A percentile compares a stretch with the other conserved stretches of the same genome.
Evolutionary conservation across 192 early-diverging fungal species (phyloP).

Genomic region (Gonapodya prolifera): DNA sequence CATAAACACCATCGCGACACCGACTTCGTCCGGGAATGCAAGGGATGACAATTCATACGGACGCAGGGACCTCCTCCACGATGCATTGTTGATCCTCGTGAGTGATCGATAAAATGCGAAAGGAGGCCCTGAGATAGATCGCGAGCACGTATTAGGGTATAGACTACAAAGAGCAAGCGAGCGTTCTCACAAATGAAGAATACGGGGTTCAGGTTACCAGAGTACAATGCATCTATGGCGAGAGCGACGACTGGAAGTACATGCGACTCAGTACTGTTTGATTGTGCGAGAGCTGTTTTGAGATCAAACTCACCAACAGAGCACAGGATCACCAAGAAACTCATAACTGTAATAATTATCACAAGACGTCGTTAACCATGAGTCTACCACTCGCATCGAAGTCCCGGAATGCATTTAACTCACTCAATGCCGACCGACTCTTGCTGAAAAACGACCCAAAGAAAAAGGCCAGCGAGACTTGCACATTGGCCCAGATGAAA

Average conservation of each 20-base stretch:
- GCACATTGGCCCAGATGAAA: constrained; percentile 51
- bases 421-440: constrained; percentile 35
- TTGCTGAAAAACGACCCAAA: constrained; percentile 46
- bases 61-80: neutral
- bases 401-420: constrained; percentile 2
- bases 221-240: constrained; percentile 29
- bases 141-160: too few relatives aligned
- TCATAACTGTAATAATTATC: constrained; percentile 21
- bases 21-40: constrained; percentile 30
- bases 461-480: constrained; percentile 53
- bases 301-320: constrained; percentile 30
- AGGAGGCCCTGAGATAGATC: constrained; percentile 42
- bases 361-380: neutral
- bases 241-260: constrained; percentile 32
- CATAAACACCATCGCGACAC: constrained; percentile 37
- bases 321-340: constrained; percentile 52
- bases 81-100: constrained; percentile 27
- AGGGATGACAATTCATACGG: neutral
- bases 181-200: constrained; percentile 44
- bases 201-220: constrained; percentile 14
- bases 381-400: constrained; percentile 6
- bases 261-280: neutral
- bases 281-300: neutral
- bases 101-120: constrained; percentile 56
- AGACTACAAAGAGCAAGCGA: neutral